Percentiles rank a stretch among this genome's conserved stretches.
Evolutionary conservation across 768 basidiomycete species (phyloP).

Genomic region (Russula dissimulans): DNA sequence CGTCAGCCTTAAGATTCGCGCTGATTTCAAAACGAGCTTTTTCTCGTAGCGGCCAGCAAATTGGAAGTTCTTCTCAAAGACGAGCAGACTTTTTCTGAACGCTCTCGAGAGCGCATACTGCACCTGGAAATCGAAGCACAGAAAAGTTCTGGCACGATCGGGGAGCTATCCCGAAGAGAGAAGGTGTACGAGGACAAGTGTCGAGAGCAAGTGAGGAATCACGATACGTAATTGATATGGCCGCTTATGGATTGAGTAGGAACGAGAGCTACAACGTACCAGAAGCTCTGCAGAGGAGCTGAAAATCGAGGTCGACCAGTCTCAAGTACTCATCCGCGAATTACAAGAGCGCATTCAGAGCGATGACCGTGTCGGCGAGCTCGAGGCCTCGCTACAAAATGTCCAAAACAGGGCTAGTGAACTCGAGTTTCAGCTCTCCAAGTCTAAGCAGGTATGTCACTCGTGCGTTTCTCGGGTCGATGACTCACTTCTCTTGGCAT

Average conservation of each 20-base stretch:
- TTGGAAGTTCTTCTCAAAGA: conserved; percentile 20
- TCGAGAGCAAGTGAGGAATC: conserved; percentile 41
- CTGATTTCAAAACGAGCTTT: background rate
- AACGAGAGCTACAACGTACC: conserved; percentile 65
- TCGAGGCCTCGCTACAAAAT: conserved; percentile 66
- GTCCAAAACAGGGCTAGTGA: conserved; percentile 77
- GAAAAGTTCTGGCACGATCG: conserved; percentile 32
- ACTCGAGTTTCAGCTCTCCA: conserved; percentile 73
- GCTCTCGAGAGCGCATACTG: conserved; percentile 29
- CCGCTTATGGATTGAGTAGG: conserved; percentile 33
- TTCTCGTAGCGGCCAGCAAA: conserved; percentile 21
- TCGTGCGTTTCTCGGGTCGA: background rate
- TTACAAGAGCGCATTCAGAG: conserved; percentile 76
- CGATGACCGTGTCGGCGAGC: conserved; percentile 69
- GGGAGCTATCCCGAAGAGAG: conserved; percentile 40
- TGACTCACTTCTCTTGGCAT: conserved; percentile 2
- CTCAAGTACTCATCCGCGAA: conserved; percentile 53
- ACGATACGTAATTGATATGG: background rate
- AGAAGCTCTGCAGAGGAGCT: conserved; percentile 45
- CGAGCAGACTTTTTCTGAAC: conserved; percentile 18
- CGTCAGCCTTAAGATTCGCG: conserved; percentile 16
- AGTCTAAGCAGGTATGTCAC: conserved; percentile 58
- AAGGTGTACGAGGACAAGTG: conserved; percentile 41
- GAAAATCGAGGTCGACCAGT: conserved; percentile 43
- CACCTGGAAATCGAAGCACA: conserved; percentile 34